Evolutionary conservation across 345 rosid species (phyloP).

Genomic region (Linum trigynum): DNA sequence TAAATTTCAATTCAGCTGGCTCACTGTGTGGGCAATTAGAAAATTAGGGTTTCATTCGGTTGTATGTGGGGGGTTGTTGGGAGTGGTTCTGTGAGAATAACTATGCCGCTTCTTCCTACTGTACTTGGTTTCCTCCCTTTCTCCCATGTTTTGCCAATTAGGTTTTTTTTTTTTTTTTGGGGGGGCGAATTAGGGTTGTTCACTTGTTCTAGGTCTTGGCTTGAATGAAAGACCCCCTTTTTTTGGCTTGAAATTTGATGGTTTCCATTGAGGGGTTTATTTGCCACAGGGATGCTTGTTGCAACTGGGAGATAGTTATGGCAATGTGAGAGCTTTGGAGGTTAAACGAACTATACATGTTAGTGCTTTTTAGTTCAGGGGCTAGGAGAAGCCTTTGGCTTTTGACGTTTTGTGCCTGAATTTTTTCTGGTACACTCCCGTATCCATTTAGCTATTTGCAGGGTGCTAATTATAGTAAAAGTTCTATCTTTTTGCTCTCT

Average conservation of each 20-base stretch:
- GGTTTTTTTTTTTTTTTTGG: not conserved
- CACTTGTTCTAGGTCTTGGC: not conserved
- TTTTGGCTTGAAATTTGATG: not conserved
- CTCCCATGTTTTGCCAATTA: not conserved
- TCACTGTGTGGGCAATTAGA: not conserved
- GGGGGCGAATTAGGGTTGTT: not conserved
- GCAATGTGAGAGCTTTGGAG: not conserved
- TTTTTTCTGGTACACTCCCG: no score
- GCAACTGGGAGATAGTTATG: not conserved
- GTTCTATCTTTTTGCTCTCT: no score
- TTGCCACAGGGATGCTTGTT: not conserved
- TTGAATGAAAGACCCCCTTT: not conserved
- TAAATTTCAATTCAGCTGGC: not conserved
- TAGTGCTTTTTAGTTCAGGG: not conserved
- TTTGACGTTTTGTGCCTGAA: no score
- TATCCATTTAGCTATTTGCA: no score
- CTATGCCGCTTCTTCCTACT: no score
- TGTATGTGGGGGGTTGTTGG: not conserved
- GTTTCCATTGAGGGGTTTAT: not conserved
- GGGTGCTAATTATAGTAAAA: no score
- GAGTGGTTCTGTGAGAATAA: no score
- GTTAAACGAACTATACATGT: not conserved
- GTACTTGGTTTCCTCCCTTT: no score
- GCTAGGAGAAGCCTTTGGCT: no score
- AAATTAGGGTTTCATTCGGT: not conserved